A percentile compares a stretch with the other conserved stretches of the same genome.
Evolutionary conservation across 1,284 basidiomycete species (phyloP).

Genomic region (Garcileccinum viscosum): DNA sequence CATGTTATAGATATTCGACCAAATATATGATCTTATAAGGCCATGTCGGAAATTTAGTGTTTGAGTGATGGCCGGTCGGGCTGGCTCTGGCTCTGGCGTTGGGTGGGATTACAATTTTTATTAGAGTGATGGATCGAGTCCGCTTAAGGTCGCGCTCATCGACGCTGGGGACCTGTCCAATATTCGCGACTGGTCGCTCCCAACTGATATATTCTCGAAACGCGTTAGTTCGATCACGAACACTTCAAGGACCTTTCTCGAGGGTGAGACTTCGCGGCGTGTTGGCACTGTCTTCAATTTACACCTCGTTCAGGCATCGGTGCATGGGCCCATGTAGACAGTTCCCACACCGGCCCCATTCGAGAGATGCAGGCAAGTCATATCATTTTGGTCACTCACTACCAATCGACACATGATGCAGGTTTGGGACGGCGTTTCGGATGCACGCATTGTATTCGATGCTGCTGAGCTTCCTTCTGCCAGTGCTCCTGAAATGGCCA

Average conservation of each 20-base stretch:
- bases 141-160: conserved; percentile 68
- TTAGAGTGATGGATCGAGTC: conserved; percentile 51
- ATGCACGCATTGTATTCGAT: conserved; percentile 78
- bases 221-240: conserved; percentile 90
- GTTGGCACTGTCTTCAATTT: neutral
- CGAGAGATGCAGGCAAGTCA: conserved; percentile 82
- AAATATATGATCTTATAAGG: too few species aligned
- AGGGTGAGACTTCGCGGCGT: conserved; percentile 53
- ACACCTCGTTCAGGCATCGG: conserved; percentile 68
- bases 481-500: conserved; percentile 62
- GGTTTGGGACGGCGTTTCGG: conserved; percentile 91
- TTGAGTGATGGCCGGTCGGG: too few species aligned
- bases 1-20: too few species aligned
- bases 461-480: conserved; percentile 52
- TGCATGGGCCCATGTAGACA: conserved; percentile 83
- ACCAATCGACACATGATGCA: conserved; percentile 35
- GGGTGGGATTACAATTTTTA: conserved; percentile 52
- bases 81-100: conserved; percentile 89
- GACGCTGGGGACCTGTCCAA: conserved; percentile 81
- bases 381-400: neutral
- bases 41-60: too few species aligned
- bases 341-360: conserved; percentile 71
- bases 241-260: conserved; percentile 78
- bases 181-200: conserved; percentile 70
- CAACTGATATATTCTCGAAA: conserved; percentile 76